phyloP scores from a whole-genome alignment of 2,329 filamentous ascomycete genomes.

The Colletotrichum eremochloae region DNA sequence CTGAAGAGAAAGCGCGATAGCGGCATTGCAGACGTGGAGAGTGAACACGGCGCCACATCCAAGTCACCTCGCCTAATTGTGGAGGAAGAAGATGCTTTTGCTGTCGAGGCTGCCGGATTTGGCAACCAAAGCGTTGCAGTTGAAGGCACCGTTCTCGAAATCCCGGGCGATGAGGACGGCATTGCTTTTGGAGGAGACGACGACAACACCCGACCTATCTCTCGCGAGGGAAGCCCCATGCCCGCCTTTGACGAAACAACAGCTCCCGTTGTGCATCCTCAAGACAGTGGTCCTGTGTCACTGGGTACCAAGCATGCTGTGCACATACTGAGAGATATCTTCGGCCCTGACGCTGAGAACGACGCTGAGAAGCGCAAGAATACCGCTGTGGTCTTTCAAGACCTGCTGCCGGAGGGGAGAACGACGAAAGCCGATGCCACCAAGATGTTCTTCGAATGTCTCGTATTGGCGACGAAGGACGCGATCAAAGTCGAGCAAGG shows the following conservation, averaged over 20 bases:
- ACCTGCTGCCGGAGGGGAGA: conserved; percentile 84
- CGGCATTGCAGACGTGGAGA: conserved; percentile 84
- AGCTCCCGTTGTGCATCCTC: conserved; percentile 80
- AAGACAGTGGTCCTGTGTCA: conserved; percentile 88
- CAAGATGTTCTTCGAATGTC: conserved; percentile 99
- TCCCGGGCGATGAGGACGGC: conserved; percentile 70
- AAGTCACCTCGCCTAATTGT: conserved; percentile 80
- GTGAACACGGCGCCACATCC: conserved; percentile 66
- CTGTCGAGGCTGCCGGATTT: conserved; percentile 63
- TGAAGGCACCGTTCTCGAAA: conserved; percentile 75
- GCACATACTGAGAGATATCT: conserved; percentile 90
- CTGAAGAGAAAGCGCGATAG: conserved; percentile 95
- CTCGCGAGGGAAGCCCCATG: conserved; percentile 59
- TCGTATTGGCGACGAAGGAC: conserved; percentile 97
- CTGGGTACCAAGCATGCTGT: conserved; percentile 95
- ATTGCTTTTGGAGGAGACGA: conserved; percentile 59
- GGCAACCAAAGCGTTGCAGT: conserved; percentile 65
- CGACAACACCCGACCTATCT: conserved; percentile 56
- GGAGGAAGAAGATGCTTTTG: conserved; percentile 74
- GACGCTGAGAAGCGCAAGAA: conserved; percentile 81
- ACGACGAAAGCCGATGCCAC: conserved; percentile 93
- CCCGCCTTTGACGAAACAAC: conserved; percentile 85
- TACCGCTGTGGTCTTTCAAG: conserved; percentile 87
- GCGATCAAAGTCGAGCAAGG: conserved; percentile 96
- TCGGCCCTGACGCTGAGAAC: conserved; percentile 79